Percentiles rank a stretch among this genome's conserved stretches.
Conservation (phyloP, 306 rosid genomes). For the Rosa multiflora region DNA sequence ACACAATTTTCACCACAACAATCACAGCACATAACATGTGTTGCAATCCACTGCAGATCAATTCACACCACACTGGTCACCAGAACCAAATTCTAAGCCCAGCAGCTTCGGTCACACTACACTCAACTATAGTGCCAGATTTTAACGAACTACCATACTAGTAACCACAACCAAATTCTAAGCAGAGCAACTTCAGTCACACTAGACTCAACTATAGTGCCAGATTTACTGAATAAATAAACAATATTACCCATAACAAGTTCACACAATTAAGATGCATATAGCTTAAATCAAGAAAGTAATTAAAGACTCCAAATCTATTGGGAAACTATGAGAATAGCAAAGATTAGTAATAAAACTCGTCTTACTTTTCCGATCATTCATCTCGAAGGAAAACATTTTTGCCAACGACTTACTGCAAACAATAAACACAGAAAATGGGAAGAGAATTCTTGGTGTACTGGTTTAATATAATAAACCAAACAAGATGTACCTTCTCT, state of each 20-base stretch:
- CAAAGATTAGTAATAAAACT: neutral
- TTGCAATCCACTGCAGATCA: neutral
- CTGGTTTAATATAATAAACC: no score
- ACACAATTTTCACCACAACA: no score
- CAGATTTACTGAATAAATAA: no score
- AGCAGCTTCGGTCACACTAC: neutral
- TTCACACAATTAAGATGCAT: no score
- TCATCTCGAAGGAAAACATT: constrained; percentile 97
- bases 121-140: neutral
- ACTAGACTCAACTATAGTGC: neutral
- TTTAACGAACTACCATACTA: neutral
- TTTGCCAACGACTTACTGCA: constrained; percentile 47
- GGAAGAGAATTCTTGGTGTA: neutral
- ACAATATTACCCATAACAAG: no score
- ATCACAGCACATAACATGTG: no score
- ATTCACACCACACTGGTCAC: neutral
- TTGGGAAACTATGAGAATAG: no score
- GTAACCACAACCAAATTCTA: neutral
- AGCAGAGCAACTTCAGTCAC: neutral
- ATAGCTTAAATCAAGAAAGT: no score
- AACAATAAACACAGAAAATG: neutral
- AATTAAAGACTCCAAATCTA: no score
- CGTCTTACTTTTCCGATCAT: constrained; percentile 90
- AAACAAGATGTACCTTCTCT: no score
- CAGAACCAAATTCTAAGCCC: neutral